phyloP scores from a whole-genome alignment of 805 yeast species.

The Phaffomyces opuntiae region DNA sequence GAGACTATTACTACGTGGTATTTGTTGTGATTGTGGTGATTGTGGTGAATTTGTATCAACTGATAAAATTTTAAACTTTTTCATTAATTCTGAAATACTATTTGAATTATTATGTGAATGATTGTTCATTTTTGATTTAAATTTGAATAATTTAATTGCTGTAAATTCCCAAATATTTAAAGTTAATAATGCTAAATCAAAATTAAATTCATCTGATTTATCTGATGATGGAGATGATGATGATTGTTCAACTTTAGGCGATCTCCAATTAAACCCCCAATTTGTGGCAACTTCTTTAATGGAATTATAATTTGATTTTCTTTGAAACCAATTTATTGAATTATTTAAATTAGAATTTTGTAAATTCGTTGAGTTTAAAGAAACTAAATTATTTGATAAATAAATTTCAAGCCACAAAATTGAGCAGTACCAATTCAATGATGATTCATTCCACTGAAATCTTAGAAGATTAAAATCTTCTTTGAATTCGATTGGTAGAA shows the following conservation, averaged over 20 bases:
- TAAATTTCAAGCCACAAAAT: slow-evolving; percentile 57
- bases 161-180: slow-evolving; percentile 18
- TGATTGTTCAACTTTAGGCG: background rate
- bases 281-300: slow-evolving; percentile 29
- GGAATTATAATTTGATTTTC: slow-evolving; percentile 18
- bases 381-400: slow-evolving; percentile 12
- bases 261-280: slow-evolving; percentile 29
- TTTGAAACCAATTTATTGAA: slow-evolving; percentile 17
- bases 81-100: slow-evolving; percentile 34
- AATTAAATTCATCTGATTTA: slow-evolving; percentile 5
- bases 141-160: slow-evolving; percentile 21
- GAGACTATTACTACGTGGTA: background rate
- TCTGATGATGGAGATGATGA: slow-evolving; percentile 3
- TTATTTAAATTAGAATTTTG: slow-evolving; percentile 1
- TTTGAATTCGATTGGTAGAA: slow-evolving; percentile 26
- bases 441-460: slow-evolving; percentile 55
- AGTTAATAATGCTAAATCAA: slow-evolving; percentile 16
- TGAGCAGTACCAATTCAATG: slow-evolving; percentile 72
- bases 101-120: slow-evolving; percentile 27
- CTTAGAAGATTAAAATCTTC: slow-evolving; percentile 39
- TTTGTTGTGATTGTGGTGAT: background rate
- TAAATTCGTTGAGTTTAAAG: slow-evolving; percentile 1
- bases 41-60: slow-evolving; percentile 2
- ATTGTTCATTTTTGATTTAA: slow-evolving; percentile 24
- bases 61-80: slow-evolving; percentile 26